A percentile compares a stretch with the other conserved stretches of the same genome.
Conservation (phyloP, 345 rosid genomes). For the Populus pruinosa region DNA sequence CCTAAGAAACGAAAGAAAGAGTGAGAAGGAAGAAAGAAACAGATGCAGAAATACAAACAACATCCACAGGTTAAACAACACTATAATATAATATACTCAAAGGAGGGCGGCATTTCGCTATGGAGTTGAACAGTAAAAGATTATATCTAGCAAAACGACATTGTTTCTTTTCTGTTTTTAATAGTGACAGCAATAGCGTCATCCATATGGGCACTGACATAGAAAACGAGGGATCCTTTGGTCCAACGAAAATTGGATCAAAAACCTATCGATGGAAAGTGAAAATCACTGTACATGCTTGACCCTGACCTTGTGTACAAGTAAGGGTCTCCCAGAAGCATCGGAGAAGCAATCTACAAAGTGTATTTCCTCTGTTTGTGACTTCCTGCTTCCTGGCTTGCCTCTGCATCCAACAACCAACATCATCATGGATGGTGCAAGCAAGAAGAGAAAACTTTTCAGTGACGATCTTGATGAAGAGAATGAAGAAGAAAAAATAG, state of each 20-base stretch:
- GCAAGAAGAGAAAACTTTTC: conserved; percentile 29
- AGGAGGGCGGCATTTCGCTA: no score
- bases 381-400: neutral
- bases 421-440: conserved; percentile 14
- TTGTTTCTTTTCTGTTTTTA: no score
- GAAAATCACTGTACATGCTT: neutral
- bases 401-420: neutral
- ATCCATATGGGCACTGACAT: neutral
- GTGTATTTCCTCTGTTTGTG: neutral
- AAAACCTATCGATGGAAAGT: neutral
- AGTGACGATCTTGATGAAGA: conserved; percentile 14
- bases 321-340: conserved; percentile 1
- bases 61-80: no score
- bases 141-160: no score
- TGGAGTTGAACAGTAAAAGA: no score
- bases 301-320: neutral
- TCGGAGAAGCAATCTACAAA: conserved; percentile 24
- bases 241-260: neutral
- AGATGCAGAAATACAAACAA: no score
- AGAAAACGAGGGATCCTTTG: neutral
- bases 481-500: conserved; percentile 35
- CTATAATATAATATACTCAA: no score
- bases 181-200: no score
- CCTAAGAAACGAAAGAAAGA: no score
- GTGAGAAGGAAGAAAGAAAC: no score